These are phyloP conservation scores for Zizania latifolia DNA, from an alignment of 176 grass and related monocot species.

Conservation along the genomic window DNA sequence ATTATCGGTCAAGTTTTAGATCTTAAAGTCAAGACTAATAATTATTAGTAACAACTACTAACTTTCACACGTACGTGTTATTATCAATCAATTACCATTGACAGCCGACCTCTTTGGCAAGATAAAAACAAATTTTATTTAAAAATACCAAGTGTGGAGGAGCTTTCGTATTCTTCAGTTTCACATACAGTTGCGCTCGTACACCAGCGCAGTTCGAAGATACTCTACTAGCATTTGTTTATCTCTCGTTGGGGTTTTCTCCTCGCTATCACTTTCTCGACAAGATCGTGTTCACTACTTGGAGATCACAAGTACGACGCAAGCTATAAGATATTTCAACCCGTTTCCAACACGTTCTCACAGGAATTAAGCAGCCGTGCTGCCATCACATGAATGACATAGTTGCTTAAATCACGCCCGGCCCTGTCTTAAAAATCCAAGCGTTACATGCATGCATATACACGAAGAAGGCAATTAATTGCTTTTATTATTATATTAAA, in stretches of 20 bases:
- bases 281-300: neutral
- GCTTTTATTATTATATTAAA: neutral
- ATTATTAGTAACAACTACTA: too few species aligned
- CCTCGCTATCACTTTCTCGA: neutral
- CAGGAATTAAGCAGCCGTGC: neutral
- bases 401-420: conserved; percentile 17
- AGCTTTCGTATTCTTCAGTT: neutral
- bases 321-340: neutral
- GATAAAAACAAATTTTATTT: too few species aligned
- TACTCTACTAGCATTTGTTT: neutral
- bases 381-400: conserved; percentile 27
- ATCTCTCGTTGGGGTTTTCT: neutral
- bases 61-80: too few species aligned
- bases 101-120: too few species aligned
- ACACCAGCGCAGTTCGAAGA: too few species aligned
- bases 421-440: too few species aligned
- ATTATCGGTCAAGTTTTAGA: too few species aligned
- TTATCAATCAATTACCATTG: too few species aligned
- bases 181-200: neutral
- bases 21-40: too few species aligned
- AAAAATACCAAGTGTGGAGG: neutral
- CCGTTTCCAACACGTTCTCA: neutral
- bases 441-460: neutral
- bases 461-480: neutral
- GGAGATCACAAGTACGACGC: neutral